Base-by-base conservation (phyloP, 129 eudicot species). In the Centaurea solstitialis region DNA sequence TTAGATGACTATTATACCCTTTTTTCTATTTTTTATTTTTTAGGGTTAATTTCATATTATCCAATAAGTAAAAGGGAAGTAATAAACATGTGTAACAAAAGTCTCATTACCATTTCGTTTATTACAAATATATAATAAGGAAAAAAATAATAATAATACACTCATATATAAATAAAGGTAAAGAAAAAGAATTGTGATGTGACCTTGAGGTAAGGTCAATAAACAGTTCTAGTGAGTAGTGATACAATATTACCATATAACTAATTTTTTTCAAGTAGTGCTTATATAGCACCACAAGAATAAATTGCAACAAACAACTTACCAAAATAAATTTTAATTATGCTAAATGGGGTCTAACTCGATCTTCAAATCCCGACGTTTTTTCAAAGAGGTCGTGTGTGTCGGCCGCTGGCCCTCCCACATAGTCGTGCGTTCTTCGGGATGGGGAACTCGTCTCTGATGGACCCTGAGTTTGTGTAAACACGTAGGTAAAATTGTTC, bases 121-220 rank as follows among this genome's bases (percentile, higher is more conserved):
- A 81, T 87, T 87, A 78, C 82, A 79, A 65, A 22, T 50, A 79
- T 45, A 81, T 67, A 68, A 64, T 4, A 75, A 21, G 18, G 45
- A 30, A 72, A 45, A 45, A 64, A 1, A 69, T 33, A 43, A 43
- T 59, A 57, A 50, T 73, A 68, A 37, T 74, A 85, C 66, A 72
- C 62, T 74, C 66, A 59, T 84, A 43, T 79, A 82, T 69, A 33
- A 33, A 2, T 33, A 79, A 57, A 9, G 70, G 71, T 68, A 79
- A 37, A 62, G 72, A 68, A 79, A 88, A 92, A 85, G 92, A 93
- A 90, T 93, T 77, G 86, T 64, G 68, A 57, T 64, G 62, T 39
- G 96, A 93, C 98, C 98, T 89, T 76, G 94, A 93, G 98, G 33
- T 79, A 82, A 93, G 98, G 97, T 89, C 98, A 79, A 79, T 82